These are phyloP conservation scores for Leishmania mexicana DNA, from an alignment of 208 protist species.

Conservation along the genomic window DNA sequence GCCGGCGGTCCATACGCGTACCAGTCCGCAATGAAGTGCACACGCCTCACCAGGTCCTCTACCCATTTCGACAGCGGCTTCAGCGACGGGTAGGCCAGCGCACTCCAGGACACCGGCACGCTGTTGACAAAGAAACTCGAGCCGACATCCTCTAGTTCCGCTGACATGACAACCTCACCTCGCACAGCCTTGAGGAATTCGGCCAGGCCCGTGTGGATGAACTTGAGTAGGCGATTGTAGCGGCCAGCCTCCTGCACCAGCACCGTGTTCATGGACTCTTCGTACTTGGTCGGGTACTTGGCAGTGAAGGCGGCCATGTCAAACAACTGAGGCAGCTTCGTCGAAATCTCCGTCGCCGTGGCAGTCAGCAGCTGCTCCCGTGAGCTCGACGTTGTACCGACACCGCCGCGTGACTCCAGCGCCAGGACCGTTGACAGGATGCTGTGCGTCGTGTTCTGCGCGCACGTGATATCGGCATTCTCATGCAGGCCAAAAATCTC, in stretches of 20 bases:
- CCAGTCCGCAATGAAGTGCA: constrained; percentile 92
- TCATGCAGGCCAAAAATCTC: constrained; percentile 97
- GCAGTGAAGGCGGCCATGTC: constrained; percentile 77
- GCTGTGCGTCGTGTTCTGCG: constrained; percentile 81
- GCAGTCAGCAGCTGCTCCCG: constrained; percentile 78
- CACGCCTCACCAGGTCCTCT: constrained; percentile 93
- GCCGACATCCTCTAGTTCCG: constrained; percentile 94
- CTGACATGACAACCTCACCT: constrained; percentile 97
- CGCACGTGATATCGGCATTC: constrained; percentile 97
- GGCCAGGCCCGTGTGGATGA: constrained; percentile 86
- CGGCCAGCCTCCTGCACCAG: constrained; percentile 93
- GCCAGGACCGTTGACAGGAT: constrained; percentile 85
- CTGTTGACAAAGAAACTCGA: constrained; percentile 96
- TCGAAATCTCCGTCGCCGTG: constrained; percentile 83
- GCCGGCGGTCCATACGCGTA: constrained; percentile 85
- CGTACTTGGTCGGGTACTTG: constrained; percentile 93
- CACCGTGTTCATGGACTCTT: constrained; percentile 96
- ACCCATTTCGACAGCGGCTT: constrained; percentile 97
- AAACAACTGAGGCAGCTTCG: constrained; percentile 87
- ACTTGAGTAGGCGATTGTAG: constrained; percentile 94
- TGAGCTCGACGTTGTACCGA: constrained; percentile 37
- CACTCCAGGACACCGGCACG: constrained; percentile 90
- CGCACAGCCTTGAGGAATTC: constrained; percentile 95
- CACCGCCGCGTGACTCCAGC: constrained; percentile 75
- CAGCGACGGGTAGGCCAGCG: constrained; percentile 95